phyloP scores from a whole-genome alignment of 768 basidiomycete genomes.

The Rhizopogon salebrosus region DNA sequence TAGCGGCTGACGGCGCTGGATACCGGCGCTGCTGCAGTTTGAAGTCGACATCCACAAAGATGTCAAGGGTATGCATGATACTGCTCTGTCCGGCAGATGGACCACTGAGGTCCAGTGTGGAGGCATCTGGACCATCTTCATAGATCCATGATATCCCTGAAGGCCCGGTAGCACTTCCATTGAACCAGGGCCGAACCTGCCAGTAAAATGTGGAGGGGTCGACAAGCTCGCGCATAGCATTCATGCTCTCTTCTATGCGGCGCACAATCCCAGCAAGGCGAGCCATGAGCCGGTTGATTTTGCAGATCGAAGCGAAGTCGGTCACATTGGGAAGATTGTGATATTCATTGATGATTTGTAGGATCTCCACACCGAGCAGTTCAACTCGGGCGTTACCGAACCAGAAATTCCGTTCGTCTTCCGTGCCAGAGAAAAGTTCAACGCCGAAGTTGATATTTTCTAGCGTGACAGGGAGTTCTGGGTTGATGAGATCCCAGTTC shows the following conservation, averaged over 20 bases:
- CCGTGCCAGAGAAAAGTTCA: conserved; percentile 78
- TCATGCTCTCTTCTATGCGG: conserved; percentile 65
- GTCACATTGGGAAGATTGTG: conserved; percentile 65
- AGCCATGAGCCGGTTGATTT: conserved; percentile 67
- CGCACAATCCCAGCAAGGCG: conserved; percentile 67
- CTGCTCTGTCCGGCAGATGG: conserved; percentile 95
- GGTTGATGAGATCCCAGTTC: conserved; percentile 71
- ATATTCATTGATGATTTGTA: conserved; percentile 86
- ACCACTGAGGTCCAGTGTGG: conserved; percentile 67
- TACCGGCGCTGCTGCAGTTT: conserved; percentile 66
- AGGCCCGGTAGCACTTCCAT: conserved; percentile 64
- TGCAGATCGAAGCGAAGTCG: conserved; percentile 57
- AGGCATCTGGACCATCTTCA: conserved; percentile 62
- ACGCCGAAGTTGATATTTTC: conserved; percentile 68
- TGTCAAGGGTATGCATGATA: conserved; percentile 79
- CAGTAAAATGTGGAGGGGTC: conserved; percentile 89
- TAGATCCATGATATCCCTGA: conserved; percentile 62
- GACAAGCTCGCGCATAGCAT: conserved; percentile 62
- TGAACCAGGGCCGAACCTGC: conserved; percentile 89
- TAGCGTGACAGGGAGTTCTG: conserved; percentile 51
- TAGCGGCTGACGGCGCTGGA: conserved; percentile 59
- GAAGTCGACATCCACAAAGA: conserved; percentile 88
- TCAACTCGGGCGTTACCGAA: conserved; percentile 79
- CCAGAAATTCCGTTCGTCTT: conserved; percentile 86
- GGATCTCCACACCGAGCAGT: conserved; percentile 78